Base-by-base conservation (phyloP, 352 stramenopile species). In the Phytophthora chlamydospora region DNA sequence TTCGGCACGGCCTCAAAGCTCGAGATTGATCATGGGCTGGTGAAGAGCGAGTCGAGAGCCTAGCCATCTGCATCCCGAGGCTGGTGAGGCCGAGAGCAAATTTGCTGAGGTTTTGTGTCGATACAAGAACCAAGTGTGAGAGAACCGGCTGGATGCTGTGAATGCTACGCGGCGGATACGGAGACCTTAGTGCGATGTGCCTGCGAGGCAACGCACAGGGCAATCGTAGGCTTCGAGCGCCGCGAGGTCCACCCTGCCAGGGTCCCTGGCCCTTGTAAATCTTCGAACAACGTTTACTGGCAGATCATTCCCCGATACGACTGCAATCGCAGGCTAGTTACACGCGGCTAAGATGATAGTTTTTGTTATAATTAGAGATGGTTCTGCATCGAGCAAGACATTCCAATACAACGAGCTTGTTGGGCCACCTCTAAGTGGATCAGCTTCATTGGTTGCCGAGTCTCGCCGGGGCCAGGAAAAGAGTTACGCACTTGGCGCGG, bases 11-110 rank as follows among this genome's bases (percentile, higher is more conserved):
- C 55, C 21, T 65, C 61, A 70, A 65, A 66, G 61, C 61, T 19
- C 21, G 61, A 38, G 61, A 70, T 66, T 61, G 27, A 66, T 70
- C 61, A 9, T 61, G 55, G 41, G 61, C 54, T 64, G 57, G 57
- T 52, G 58, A 58, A 24, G 62, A 41, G 13, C 17, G 39, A 35
- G 35, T 12, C 44, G 24, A 66, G 55, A 62, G 43, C n/a, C 51
- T 48, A 58, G 63, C 51, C 57, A 64, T 16, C 6, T 42, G 40
- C 57, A 50, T 57, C 36, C 35, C 19, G 19, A 24, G 9, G 57
- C 58, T 63, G 49, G 46, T 59, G 61, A 69, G 61, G 27, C 34
- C 33, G 17, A 29, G 27, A 47, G 31, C 48, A 48, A 39, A 61
- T 54, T 43, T 62, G 43, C 33, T 19, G 29, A 43, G 21, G 21